Percentiles rank a stretch among this genome's conserved stretches.
phyloP scores from a whole-genome alignment of 176 grass and related monocot species.

The Pharus latifolius region DNA sequence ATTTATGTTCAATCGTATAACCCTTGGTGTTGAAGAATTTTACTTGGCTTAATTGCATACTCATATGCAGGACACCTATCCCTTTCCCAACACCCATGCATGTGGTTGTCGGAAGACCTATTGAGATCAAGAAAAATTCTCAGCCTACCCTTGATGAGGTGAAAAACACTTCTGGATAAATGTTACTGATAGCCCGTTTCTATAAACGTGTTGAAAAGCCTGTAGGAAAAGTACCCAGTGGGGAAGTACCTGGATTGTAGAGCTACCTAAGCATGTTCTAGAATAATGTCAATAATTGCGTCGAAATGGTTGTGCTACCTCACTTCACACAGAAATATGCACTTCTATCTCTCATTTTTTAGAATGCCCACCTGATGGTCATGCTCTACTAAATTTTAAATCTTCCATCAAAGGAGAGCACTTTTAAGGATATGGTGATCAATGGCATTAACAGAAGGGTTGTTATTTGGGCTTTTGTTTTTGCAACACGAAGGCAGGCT shows the following conservation, averaged over 20 bases:
- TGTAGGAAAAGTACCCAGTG: background rate
- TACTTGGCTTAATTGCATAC: background rate
- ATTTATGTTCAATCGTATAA: background rate
- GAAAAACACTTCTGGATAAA: background rate
- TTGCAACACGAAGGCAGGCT: background rate
- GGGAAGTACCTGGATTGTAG: background rate
- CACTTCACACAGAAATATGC: background rate
- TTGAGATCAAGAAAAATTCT: conserved; percentile 51
- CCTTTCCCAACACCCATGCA: conserved; percentile 68
- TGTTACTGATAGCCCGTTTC: background rate
- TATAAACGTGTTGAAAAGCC: background rate
- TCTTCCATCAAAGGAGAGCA: background rate
- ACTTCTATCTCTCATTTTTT: too few relatives aligned
- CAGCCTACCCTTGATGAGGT: conserved; percentile 82
- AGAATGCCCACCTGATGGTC: too few relatives aligned
- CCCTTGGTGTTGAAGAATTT: background rate
- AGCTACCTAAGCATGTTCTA: background rate
- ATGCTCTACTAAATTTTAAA: background rate
- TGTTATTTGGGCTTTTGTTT: background rate
- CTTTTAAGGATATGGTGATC: background rate
- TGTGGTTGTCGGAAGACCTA: conserved; percentile 79
- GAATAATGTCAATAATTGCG: background rate
- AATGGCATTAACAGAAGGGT: background rate
- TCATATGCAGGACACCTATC: conserved; percentile 60
- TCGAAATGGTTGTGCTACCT: background rate